These are phyloP conservation scores for Chalara sp. DNA, from an alignment of 2,329 filamentous ascomycete species.

Conservation along the genomic window DNA sequence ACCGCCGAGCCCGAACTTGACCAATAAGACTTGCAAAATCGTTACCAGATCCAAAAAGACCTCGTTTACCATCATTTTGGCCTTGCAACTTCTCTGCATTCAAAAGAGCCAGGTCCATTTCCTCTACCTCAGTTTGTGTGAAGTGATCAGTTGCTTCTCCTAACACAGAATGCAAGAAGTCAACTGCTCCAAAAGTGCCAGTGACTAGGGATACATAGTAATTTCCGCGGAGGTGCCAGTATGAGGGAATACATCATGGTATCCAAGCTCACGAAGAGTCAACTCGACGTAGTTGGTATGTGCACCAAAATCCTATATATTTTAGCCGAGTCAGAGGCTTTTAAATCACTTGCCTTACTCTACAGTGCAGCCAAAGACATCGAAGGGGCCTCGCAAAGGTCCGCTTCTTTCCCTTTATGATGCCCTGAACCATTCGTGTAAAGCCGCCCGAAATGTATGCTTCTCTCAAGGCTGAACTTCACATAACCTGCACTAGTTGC, in stretches of 20 bases:
- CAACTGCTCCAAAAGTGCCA: constrained; percentile 71
- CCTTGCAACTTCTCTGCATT: constrained; percentile 50
- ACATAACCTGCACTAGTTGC: constrained; percentile 86
- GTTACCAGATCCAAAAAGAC: constrained; percentile 27
- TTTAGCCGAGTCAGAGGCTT: too few species aligned
- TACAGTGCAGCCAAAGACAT: constrained; percentile 48
- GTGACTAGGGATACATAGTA: constrained; percentile 68
- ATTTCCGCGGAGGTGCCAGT: constrained; percentile 63
- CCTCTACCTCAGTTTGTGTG: constrained; percentile 76
- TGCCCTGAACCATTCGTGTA: constrained; percentile 61
- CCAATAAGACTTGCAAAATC: constrained; percentile 68
- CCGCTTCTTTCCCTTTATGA: constrained; percentile 59
- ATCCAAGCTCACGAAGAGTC: constrained; percentile 65
- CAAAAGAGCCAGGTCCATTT: constrained; percentile 68
- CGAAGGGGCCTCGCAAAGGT: constrained; percentile 74
- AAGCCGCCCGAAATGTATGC: constrained; percentile 70
- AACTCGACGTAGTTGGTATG: constrained; percentile 83
- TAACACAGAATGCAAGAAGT: constrained; percentile 71
- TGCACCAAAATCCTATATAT: constrained; percentile 57
- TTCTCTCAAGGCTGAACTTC: constrained; percentile 64
- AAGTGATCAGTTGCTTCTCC: constrained; percentile 78
- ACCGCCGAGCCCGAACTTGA: constrained; percentile 63
- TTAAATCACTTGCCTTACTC: constrained; percentile 20
- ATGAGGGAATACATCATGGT: constrained; percentile 64
- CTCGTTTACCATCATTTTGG: constrained; percentile 29